These are phyloP conservation scores for Phalaenopsis aphrodite DNA, from an alignment of 106 monocot genomes.

Conservation along the genomic window DNA sequence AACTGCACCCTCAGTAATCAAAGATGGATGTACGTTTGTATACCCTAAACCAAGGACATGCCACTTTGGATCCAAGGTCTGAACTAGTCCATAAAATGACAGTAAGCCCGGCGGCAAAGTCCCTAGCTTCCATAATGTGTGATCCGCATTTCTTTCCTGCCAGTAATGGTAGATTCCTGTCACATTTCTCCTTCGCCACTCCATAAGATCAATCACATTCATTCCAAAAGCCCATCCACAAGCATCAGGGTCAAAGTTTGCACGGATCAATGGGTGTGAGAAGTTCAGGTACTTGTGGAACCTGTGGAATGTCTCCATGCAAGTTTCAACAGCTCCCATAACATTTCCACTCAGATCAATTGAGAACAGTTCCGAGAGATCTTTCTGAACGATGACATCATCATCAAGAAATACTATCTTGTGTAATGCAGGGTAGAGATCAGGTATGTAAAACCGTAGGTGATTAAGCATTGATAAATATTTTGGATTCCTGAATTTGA, in stretches of 20 bases:
- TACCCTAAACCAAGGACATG: constrained; percentile 27
- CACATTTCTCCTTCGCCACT: constrained; percentile 24
- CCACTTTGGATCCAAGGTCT: constrained; percentile 27
- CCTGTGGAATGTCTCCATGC: constrained; percentile 29
- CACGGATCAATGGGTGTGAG: constrained; percentile 21
- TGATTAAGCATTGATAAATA: constrained; percentile 33
- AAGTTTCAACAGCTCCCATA: constrained; percentile 33
- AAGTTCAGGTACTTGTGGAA: constrained; percentile 30
- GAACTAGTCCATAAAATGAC: constrained; percentile 18
- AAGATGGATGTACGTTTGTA: constrained; percentile 14
- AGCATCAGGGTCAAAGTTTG: constrained; percentile 20
- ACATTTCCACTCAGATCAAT: constrained; percentile 26
- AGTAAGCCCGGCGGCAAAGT: constrained; percentile 28
- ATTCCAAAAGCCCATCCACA: constrained; percentile 38
- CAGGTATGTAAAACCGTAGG: constrained; percentile 31
- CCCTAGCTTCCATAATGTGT: constrained; percentile 26
- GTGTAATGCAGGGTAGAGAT: constrained; percentile 21
- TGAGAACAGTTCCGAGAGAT: constrained; percentile 19
- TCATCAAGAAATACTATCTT: constrained; percentile 31
- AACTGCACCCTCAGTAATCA: constrained; percentile 18
- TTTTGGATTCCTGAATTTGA: constrained; percentile 29
- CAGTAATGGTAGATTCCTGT: constrained; percentile 32
- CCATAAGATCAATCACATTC: constrained; percentile 25
- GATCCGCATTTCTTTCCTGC: constrained; percentile 29
- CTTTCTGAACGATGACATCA: constrained; percentile 29